Conservation (phyloP, 495 filamentous ascomycete species). For the Clohesyomyces aquaticus region DNA sequence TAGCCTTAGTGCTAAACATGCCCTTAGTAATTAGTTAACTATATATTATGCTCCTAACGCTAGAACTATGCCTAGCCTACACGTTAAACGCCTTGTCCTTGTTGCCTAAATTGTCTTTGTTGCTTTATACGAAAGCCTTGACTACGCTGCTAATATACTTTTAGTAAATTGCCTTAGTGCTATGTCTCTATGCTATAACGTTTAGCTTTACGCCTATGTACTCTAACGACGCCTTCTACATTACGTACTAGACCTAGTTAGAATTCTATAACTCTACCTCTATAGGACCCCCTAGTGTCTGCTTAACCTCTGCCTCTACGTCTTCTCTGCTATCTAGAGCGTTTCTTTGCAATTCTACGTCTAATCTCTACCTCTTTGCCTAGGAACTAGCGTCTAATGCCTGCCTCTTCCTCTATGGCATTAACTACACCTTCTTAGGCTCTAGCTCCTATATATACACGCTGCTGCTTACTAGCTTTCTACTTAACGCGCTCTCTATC, state of each 20-base stretch:
- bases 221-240: constrained; percentile 3
- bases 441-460: constrained; percentile 4
- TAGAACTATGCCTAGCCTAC: constrained; percentile 3
- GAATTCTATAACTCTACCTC: constrained; percentile 4
- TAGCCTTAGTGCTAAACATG: constrained; percentile 3
- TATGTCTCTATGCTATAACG: constrained; percentile 4
- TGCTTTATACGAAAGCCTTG: constrained; percentile 1
- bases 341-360: constrained; percentile 4
- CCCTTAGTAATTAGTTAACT: constrained; percentile 4
- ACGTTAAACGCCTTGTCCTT: constrained; percentile 4
- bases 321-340: constrained; percentile 3
- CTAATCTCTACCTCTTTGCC: constrained; percentile 3
- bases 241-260: constrained; percentile 4
- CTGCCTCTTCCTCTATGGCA: constrained; percentile 3
- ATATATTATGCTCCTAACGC: constrained; percentile 2
- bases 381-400: constrained; percentile 1
- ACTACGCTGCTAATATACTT: constrained; percentile 4
- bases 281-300: constrained; percentile 1
- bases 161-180: constrained; percentile 4
- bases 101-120: constrained; percentile 2
- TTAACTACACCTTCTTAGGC: constrained; percentile 4
- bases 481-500: background rate
- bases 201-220: constrained; percentile 5
- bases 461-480: constrained; percentile 3
- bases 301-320: constrained; percentile 3